These are phyloP conservation scores for Penicillium freii DNA, from an alignment of 2,329 filamentous ascomycete species.

Conservation along the genomic window DNA sequence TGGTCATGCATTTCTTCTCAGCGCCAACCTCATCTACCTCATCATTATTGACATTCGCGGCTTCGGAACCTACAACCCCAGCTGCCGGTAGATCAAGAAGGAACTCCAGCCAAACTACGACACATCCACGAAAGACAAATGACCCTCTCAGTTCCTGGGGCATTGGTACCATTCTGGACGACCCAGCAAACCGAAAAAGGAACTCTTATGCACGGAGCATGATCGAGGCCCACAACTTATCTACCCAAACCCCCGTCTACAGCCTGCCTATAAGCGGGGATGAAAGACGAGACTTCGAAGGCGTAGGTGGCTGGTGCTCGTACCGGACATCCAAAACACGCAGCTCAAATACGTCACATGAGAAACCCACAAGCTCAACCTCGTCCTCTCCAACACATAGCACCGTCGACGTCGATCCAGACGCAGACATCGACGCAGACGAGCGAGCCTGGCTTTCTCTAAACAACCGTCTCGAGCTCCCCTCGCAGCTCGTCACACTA, in stretches of 20 bases:
- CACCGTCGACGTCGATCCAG: slow-evolving; percentile 19
- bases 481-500: slow-evolving; percentile 30
- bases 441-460: slow-evolving; percentile 41
- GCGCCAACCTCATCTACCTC: slow-evolving; percentile 27
- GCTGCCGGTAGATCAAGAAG: slow-evolving; percentile 21
- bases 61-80: slow-evolving; percentile 31
- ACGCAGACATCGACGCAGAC: slow-evolving; percentile 26
- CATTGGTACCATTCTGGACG: slow-evolving; percentile 3
- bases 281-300: slow-evolving; percentile 44
- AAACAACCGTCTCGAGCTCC: slow-evolving; percentile 40
- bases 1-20: slow-evolving; percentile 57
- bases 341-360: slow-evolving; percentile 9
- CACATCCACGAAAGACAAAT: slow-evolving; percentile 12
- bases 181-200: slow-evolving; percentile 10
- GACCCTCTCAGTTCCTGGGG: slow-evolving; percentile 11
- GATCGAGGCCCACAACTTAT: slow-evolving; percentile 21
- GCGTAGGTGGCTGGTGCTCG: slow-evolving; percentile 43
- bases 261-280: slow-evolving; percentile 33
- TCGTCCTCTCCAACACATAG: slow-evolving; percentile 28
- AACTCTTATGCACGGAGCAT: slow-evolving; percentile 21
- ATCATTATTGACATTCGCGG: slow-evolving; percentile 31
- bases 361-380: slow-evolving; percentile 21
- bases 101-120: slow-evolving; percentile 24
- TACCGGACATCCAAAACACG: slow-evolving; percentile 16
- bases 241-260: slow-evolving; percentile 12